A percentile compares a stretch with the other conserved stretches of the same genome.
Evolutionary conservation across 805 yeast species (phyloP).

Genomic region (Lipomyces chichibuensis): DNA sequence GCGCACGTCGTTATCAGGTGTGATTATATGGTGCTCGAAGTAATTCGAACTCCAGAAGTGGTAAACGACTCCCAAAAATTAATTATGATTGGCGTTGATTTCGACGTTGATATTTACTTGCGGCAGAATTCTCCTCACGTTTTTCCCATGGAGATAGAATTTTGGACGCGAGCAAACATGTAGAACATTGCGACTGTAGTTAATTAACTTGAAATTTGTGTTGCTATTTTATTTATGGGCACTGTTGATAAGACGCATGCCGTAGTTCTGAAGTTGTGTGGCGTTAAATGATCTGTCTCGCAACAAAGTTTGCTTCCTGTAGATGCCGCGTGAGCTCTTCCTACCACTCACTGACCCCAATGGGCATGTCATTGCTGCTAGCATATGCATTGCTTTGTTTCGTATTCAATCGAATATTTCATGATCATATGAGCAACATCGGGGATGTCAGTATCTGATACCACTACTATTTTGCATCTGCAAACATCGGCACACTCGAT

Average conservation of each 20-base stretch:
- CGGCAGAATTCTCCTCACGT: conserved; percentile 28
- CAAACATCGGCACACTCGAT: conserved; percentile 31
- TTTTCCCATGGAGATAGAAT: conserved; percentile 6
- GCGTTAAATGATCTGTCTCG: neutral
- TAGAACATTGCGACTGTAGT: neutral
- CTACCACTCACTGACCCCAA: neutral
- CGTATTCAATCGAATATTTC: neutral
- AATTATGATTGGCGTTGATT: conserved; percentile 8
- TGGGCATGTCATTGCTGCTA: neutral
- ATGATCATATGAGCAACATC: neutral
- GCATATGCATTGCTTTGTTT: neutral
- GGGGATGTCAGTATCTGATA: conserved; percentile 4
- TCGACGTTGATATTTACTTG: conserved; percentile 12
- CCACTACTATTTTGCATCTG: conserved; percentile 11
- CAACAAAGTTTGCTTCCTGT: neutral
- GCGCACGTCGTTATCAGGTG: conserved; percentile 32
- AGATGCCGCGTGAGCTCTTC: neutral
- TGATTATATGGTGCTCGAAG: neutral
- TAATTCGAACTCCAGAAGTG: conserved; percentile 18
- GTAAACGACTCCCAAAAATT: conserved; percentile 36
- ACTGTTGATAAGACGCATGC: too few relatives aligned
- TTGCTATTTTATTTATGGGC: neutral
- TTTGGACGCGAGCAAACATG: conserved; percentile 34
- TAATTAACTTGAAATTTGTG: neutral
- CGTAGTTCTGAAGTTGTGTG: neutral